Evolutionary conservation across 192 early-diverging fungal genomes (phyloP), one percentile per base, ranked within the genome.

Genomic region (Backusella circina): DNA sequence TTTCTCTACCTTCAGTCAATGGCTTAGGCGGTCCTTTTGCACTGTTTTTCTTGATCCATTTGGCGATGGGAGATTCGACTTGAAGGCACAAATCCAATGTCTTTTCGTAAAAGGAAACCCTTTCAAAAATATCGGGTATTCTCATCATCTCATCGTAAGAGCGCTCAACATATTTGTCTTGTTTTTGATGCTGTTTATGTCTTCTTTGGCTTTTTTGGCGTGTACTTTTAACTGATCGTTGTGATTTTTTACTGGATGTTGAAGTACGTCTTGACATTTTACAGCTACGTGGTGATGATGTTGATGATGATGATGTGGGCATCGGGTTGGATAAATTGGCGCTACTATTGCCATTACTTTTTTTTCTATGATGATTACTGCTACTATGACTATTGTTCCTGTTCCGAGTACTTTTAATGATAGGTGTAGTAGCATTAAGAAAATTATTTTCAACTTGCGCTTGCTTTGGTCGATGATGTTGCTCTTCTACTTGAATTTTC

Each of bases 111-210:
- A 78, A 78, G 13, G 41, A 15, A 31, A 74, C 38, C 10, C 77
- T 65, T 73, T 78, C 77, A 16, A 54, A 32, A 33, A 74, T 73
- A 64, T 72, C 71, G 8, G 77, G 71, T 41, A 78, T 78, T 35
- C 72, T 21, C 72, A 78, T 78, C 72, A 78, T 78, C 18, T 78
- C 77, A 54, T 41, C 72, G 38, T 78, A 78, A 9, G 71, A 69
- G 5, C 77, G 64, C 51, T 77, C 57, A 30, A 66, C 39, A 36
- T 50, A 44, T 23, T 70, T 32, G 30, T 65, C 38, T 33, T 23
- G 41, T 21, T 50, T 67, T 31, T 37, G 50, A 1, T 66, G 73
- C 1, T 41, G 73, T 21, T 74, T 31, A n/a, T 67, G 7, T 21
- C 32, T 26, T 39, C 23, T 38, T 18, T 67, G 26, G 8, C 38